Percentiles rank a stretch among this genome's conserved stretches.
phyloP scores from a whole-genome alignment of 768 basidiomycete species.

The Boletus reticuloceps region DNA sequence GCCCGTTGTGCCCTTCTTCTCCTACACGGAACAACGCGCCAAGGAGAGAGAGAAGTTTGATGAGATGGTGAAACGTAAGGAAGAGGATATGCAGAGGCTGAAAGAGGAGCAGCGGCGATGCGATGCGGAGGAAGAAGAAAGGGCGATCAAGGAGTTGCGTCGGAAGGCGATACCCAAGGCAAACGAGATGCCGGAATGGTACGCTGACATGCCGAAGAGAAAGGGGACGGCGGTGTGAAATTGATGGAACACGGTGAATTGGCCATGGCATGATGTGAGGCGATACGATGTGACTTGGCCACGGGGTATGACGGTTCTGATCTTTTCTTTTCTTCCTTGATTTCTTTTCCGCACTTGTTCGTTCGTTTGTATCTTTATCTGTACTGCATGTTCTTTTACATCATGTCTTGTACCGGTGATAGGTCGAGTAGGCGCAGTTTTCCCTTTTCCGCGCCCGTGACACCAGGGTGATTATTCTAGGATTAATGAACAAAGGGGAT shows the following conservation, averaged over 20 bases:
- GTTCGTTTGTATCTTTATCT: conserved; percentile 14
- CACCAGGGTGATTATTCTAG: conserved; percentile 20
- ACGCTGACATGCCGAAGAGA: conserved; percentile 65
- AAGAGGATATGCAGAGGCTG: conserved; percentile 47
- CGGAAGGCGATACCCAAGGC: conserved; percentile 65
- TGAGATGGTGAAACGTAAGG: conserved; percentile 51
- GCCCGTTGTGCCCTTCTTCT: conserved; percentile 34
- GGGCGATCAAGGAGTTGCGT: conserved; percentile 58
- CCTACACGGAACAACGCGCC: conserved; percentile 56
- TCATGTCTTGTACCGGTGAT: conserved; percentile 6
- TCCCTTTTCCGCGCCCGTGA: conserved; percentile 5
- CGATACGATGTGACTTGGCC: conserved; percentile 13
- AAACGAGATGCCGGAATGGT: conserved; percentile 76
- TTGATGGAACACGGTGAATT: conserved; percentile 9
- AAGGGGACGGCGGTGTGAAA: conserved; percentile 24
- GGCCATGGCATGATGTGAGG: conserved; percentile 14
- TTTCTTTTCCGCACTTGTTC: not conserved
- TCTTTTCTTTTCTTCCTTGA: conserved; percentile 4
- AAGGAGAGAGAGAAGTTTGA: conserved; percentile 67
- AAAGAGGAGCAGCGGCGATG: conserved; percentile 47
- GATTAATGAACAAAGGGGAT: conserved; percentile 22
- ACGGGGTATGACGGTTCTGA: not conserved
- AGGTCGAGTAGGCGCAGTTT: not conserved
- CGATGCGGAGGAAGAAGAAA: conserved; percentile 55
- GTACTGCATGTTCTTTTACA: conserved; percentile 15